A percentile compares a stretch with the other conserved stretches of the same genome.
Evolutionary conservation across 768 basidiomycete species (phyloP).

Genomic region (Leucogyrophana mollusca): DNA sequence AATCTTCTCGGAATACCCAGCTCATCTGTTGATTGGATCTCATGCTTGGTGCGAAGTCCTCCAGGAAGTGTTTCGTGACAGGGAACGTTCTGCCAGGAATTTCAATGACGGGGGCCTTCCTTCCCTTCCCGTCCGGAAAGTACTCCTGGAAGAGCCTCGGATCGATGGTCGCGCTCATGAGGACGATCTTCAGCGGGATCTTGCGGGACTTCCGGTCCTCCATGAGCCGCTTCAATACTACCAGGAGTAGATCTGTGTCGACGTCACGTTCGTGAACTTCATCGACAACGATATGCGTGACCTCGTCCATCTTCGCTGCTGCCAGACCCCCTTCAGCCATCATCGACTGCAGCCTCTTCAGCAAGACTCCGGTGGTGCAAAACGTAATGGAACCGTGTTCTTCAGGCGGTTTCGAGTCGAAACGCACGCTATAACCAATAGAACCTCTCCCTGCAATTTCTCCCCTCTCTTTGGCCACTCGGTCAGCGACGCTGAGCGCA

Average conservation of each 20-base stretch:
- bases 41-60: conserved; percentile 66
- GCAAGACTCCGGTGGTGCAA: conserved; percentile 90
- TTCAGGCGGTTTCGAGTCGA: conserved; percentile 78
- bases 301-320: conserved; percentile 56
- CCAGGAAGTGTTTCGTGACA: conserved; percentile 77
- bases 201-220: conserved; percentile 67
- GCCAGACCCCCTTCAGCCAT: conserved; percentile 42
- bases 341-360: conserved; percentile 80
- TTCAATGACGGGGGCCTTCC: conserved; percentile 69
- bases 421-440: conserved; percentile 91
- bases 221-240: conserved; percentile 83
- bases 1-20: conserved; percentile 74
- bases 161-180: conserved; percentile 97
- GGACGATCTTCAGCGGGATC: conserved; percentile 77
- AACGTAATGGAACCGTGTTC: conserved; percentile 86
- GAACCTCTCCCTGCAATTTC: conserved; percentile 61
- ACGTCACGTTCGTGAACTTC: conserved; percentile 96
- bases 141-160: conserved; percentile 86
- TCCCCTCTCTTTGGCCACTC: conserved; percentile 86
- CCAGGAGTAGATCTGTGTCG: conserved; percentile 87
- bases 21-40: conserved; percentile 32
- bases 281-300: conserved; percentile 91
- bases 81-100: conserved; percentile 93
- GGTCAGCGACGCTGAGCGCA: conserved; percentile 88
- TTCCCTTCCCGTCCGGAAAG: conserved; percentile 63